Base-by-base conservation (phyloP, 495 filamentous ascomycete species). In the Wilcoxina mikolae region DNA sequence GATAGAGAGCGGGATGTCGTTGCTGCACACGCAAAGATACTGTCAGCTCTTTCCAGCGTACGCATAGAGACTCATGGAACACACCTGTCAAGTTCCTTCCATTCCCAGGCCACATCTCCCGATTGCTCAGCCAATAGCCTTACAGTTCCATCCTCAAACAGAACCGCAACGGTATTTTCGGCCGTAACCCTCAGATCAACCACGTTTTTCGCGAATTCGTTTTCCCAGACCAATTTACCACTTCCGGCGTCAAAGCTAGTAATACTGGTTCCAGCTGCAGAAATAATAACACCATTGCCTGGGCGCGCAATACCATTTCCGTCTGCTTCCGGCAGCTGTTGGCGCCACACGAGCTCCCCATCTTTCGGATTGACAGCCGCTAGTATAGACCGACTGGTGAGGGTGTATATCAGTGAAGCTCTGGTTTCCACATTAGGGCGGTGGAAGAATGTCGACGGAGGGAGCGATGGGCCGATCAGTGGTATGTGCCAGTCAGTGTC, bases 361-460 rank as follows among this genome's bases (percentile, higher is more conserved):
- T 82, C 85, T 58, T 79, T 83, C 15, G 91, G 91, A 60, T 95
- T 93, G 10, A 95, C 75, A 0, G 91, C 90, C 26, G 87, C 93
- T 0, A 96, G 68, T 7, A 94, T 77, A 20, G 78, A 77, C 31
- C 83, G 76, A 26, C 93, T 81, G 54, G 85, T 88, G 12, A 96
- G 71, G 0, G 93, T 94, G 66, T 95, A 99, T 27, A 99, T 75
- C 26, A 96, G 73, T 25, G 84, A 89, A 17, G 90, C 90, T 68
- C 84, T 86, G 18, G 87, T 89, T 52, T 81, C 74, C 17, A 78
- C 69, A 53, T 80, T 76, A 11, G 91, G 93, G 56, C 80, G 80
- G 70, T 95, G 87, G 77, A 96, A 95, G 76, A 99, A 95, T 48
- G 87, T 94, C 33, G 86, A 85, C 41, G 83, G 76, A 67, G 76